Base-by-base conservation (phyloP, 768 basidiomycete genomes). In the Chiua virens region DNA sequence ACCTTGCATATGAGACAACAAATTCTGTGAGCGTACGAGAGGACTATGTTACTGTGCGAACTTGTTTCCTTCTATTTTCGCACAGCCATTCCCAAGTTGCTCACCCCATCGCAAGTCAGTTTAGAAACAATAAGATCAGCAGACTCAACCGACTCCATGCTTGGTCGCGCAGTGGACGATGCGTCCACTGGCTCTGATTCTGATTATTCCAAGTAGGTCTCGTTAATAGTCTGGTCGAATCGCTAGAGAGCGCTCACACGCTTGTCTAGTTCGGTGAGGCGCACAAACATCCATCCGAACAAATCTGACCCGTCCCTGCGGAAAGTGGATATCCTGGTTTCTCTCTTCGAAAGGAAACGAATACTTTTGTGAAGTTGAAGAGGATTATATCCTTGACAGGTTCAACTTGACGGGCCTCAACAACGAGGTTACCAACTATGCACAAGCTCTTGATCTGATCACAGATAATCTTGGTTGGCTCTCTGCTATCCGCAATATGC, bases 331-430 rank as follows among this genome's bases (percentile, higher is more conserved):
- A 60, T 92, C 93, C 4, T 98, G 94, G 94, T 97, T 98, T 64
- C 76, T 98, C 6, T 91, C 92, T 20, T 94, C 92, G 18, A 97
- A 97, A 68, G 95, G 97, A 51, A 98, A 99, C 68, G 97, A 99
- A 75, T 99, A 99, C 75, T 98, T 98, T 64, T 97, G 96, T 70
- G 95, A 98, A 76, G 93, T 98, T 55, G 97, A 98, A 67, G 97
- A 98, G 65, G 96, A 98, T 71, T 98, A 98, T 69, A 98, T 99
- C 63, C 79, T 97, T 49, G 96, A 98, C 73, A 83, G 95, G 46
- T 98, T 99, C 81, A 98, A 99, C 72, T 77, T 99, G 50, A 99
- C 97, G 3, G 96, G 97, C 5, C 79, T 98, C 46, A 97, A 98
- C 72, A 90, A 89, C 58, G 97, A 98, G 69, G 92, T 98, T 7